Evolutionary conservation across 2,329 filamentous ascomycete genomes (phyloP).

Genomic region (Blumeria graminis): DNA sequence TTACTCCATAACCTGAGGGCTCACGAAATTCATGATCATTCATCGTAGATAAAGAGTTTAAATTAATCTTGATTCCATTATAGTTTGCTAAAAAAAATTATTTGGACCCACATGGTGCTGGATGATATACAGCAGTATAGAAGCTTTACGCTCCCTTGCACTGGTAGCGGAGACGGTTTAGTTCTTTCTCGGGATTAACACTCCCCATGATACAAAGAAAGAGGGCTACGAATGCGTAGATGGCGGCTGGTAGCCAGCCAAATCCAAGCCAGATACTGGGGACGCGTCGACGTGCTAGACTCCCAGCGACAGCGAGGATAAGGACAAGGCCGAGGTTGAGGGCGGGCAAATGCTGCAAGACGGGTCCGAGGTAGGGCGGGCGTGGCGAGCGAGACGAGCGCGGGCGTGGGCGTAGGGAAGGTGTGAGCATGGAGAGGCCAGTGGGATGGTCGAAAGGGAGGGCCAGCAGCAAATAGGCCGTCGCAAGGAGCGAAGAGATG

Average conservation of each 20-base stretch:
- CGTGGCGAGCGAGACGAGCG: background rate
- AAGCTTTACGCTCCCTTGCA: constrained; percentile 36
- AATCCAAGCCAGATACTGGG: constrained; percentile 19
- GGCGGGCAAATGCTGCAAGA: constrained; percentile 33
- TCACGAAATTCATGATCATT: no score
- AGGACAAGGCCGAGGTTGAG: constrained; percentile 33
- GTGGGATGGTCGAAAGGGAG: constrained; percentile 28
- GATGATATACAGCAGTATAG: no score
- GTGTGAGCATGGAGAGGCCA: background rate
- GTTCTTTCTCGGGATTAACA: constrained; percentile 39
- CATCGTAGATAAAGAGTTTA: no score
- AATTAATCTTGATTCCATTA: no score
- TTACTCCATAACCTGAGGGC: no score
- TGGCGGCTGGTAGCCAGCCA: constrained; percentile 27
- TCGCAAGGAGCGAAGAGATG: constrained; percentile 37
- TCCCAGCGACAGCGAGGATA: constrained; percentile 24
- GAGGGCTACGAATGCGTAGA: constrained; percentile 34
- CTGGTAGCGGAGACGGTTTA: constrained; percentile 36
- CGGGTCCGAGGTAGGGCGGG: constrained; percentile 17
- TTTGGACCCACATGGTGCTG: no score
- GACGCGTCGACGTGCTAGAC: constrained; percentile 11
- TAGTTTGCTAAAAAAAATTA: background rate
- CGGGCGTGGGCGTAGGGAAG: background rate
- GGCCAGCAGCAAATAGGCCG: constrained; percentile 32
- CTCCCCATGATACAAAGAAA: constrained; percentile 42